These are phyloP conservation scores for Globomyces sp. DNA, from an alignment of 371 early-diverging fungal species.

Conservation along the genomic window DNA sequence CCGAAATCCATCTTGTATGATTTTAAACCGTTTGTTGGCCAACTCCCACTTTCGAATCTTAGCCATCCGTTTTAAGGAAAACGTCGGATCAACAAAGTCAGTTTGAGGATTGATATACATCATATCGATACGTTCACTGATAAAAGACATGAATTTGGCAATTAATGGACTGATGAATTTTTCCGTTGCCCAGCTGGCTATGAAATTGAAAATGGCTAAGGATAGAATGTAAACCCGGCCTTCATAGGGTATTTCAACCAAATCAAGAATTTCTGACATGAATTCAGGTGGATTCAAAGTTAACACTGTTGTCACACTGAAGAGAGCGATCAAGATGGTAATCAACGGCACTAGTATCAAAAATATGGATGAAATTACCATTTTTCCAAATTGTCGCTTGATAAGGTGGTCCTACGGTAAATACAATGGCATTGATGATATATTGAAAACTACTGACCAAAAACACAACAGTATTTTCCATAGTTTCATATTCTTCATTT, in stretches of 20 bases:
- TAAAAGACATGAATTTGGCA: constrained; percentile 21
- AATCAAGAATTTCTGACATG: constrained; percentile 51
- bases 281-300: constrained; percentile 30
- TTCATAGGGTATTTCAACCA: constrained; percentile 51
- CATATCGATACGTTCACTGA: constrained; percentile 6
- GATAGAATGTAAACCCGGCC: constrained; percentile 51
- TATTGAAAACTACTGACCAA: constrained; percentile 89
- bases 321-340: constrained; percentile 40
- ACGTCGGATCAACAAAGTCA: background rate
- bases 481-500: constrained; percentile 66
- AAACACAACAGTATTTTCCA: constrained; percentile 90
- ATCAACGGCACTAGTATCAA: constrained; percentile 53
- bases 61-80: background rate
- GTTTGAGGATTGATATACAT: background rate
- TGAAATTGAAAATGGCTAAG: constrained; percentile 49
- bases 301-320: constrained; percentile 23
- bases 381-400: constrained; percentile 79
- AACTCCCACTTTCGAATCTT: constrained; percentile 20
- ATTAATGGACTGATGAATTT: constrained; percentile 38
- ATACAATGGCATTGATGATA: constrained; percentile 81
- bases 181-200: constrained; percentile 53
- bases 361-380: constrained; percentile 41
- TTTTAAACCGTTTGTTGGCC: constrained; percentile 15
- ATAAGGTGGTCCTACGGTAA: constrained; percentile 94
- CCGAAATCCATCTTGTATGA: constrained; percentile 18